These are phyloP conservation scores for Sarocladium brachiariae DNA, from an alignment of 2,329 filamentous ascomycete species.

Conservation along the genomic window DNA sequence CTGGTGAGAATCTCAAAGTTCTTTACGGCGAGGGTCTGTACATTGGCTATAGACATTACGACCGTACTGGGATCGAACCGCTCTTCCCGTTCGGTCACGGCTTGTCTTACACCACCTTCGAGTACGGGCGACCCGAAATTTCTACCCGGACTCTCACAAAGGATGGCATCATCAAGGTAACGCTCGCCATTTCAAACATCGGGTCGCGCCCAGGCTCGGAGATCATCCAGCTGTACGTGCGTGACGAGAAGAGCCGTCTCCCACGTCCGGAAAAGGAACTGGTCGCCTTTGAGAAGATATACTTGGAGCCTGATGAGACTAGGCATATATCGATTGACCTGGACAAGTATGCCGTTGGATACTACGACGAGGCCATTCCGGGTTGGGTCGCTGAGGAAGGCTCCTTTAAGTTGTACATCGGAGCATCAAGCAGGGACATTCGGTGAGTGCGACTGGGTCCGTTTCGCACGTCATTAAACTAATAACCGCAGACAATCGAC, in stretches of 20 bases:
- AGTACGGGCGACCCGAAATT: conserved; percentile 52
- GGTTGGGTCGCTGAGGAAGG: conserved; percentile 63
- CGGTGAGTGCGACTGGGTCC: conserved; percentile 12
- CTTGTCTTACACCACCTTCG: conserved; percentile 65
- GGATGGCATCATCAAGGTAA: conserved; percentile 34
- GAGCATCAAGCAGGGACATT: conserved; percentile 11
- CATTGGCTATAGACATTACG: conserved; percentile 68
- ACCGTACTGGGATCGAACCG: conserved; percentile 50
- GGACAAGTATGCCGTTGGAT: conserved; percentile 48
- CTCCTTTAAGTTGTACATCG: conserved; percentile 49
- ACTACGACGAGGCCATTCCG: conserved; percentile 53
- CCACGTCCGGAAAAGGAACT: conserved; percentile 64
- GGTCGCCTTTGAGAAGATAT: conserved; percentile 61
- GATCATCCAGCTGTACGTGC: conserved; percentile 61
- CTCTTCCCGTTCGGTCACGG: conserved; percentile 70
- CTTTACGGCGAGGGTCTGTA: conserved; percentile 67
- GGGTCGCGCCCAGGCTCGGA: conserved; percentile 52
- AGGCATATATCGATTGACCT: conserved; percentile 38
- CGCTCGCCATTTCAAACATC: conserved; percentile 45
- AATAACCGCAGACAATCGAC: conserved; percentile 32
- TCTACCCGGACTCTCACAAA: conserved; percentile 32
- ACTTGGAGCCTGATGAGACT: conserved; percentile 49
- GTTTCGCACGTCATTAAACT: conserved; percentile 8
- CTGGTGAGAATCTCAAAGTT: conserved; percentile 60
- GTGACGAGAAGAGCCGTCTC: conserved; percentile 56